Evolutionary conservation across 352 stramenopile genomes (phyloP), one percentile per base, ranked within the genome.

Genomic region (Pythium sukuiense): DNA sequence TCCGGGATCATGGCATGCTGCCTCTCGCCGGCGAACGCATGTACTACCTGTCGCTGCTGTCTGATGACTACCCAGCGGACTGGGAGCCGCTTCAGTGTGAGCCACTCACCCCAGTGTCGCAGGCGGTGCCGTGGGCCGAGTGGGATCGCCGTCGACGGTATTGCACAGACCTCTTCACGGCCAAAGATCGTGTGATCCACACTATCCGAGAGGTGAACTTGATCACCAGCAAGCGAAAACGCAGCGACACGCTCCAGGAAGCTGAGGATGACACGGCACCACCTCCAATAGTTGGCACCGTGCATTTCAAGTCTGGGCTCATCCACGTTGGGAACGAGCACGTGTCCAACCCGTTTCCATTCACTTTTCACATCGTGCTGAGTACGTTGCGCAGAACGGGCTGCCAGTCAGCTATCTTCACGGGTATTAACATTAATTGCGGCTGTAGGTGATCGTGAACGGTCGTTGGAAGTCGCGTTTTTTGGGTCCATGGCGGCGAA

Each of bases 401-500:
- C 0, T 41, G 26, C 13, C 26, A 8, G 9, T 52, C 29, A 14
- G 39, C 12, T 46, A 20, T 46, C 0, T 41, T 26, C 1, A n/a
- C 13, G 9, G n/a, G 18, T 6, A 20, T 18, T 41, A 11, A 20
- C 9, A 48, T 39, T 1, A 2, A 27, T 20, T n/a, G 41, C 13
- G 55, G 16, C 27, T 55, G 26, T 50, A 92, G 83, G 76, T 18
- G 83, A 92, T 60, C n/a, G 55, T 7, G 62, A 65, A 2, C 69
- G 67, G 0, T 75, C 70, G 0, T 68, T 85, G 9, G 83, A 90
- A 60, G 60, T 90, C 14, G 72, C 81, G n/a, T 92, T 92, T 56
- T 87, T 86, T 18, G 83, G 83, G 0, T 80, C 81, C 2, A 85
- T 84, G 76, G 88, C 79, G 13, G 81, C 80, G 1, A 81, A 76